Conservation (phyloP, 108 stramenopile genomes). For the Parietichytrium sp. region DNA sequence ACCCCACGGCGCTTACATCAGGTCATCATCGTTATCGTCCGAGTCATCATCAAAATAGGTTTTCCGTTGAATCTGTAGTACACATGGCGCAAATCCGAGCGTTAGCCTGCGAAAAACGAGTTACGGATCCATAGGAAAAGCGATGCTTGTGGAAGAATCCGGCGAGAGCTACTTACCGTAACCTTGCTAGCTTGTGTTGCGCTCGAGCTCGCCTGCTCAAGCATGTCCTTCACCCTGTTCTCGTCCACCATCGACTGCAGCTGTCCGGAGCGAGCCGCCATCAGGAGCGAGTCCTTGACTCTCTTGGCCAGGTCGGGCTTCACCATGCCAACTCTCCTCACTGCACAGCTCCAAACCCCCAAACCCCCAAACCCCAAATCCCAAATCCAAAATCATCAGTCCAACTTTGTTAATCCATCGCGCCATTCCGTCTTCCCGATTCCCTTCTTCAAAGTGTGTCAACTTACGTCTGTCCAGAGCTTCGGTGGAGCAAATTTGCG, state of each 20-base stretch:
- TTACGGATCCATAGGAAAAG: no score
- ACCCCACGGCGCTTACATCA: no score
- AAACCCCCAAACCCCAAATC: no score
- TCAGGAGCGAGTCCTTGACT: conserved; percentile 6
- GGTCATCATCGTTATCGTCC: conserved; percentile 31
- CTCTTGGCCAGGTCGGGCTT: conserved; percentile 13
- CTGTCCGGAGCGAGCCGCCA: conserved; percentile 1
- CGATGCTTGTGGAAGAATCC: no score
- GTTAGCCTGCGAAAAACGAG: no score
- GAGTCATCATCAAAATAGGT: conserved; percentile 21
- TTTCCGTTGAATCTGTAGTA: conserved; percentile 35
- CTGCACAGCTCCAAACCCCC: no score
- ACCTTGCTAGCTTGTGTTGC: conserved; percentile 22
- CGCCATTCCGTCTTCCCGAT: no score
- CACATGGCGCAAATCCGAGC: no score
- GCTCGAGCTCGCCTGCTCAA: conserved; percentile 2
- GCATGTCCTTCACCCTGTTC: conserved; percentile 6
- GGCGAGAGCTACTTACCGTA: no score
- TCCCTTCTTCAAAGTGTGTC: no score
- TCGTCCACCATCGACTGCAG: neutral
- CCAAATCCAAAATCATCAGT: no score
- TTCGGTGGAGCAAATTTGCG: neutral
- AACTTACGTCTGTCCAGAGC: conserved; percentile 7
- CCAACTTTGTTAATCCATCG: no score
- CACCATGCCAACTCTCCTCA: conserved; percentile 22